Evolutionary conservation across 257 asterid species (phyloP).

Genomic region (Solanum acaule): DNA sequence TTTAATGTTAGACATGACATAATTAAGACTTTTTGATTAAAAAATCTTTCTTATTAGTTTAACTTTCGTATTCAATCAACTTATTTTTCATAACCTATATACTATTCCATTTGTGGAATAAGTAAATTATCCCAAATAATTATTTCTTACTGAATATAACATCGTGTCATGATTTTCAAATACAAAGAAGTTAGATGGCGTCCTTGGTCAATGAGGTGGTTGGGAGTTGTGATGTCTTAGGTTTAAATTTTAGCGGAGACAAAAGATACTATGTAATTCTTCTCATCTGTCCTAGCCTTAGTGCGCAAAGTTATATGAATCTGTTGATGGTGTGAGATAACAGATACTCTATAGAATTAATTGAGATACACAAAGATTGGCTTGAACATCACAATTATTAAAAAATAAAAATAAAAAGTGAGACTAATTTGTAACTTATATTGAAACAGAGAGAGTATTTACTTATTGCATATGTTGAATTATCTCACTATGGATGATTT

Average conservation of each 20-base stretch:
- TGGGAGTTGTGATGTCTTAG: no score
- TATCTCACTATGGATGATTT: not conserved
- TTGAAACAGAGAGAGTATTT: not conserved
- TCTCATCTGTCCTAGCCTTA: not conserved
- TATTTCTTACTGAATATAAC: not conserved
- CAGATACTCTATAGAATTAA: no score
- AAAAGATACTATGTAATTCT: no score
- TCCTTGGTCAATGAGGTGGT: not conserved
- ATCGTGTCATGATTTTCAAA: not conserved
- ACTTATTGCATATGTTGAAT: not conserved
- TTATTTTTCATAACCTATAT: not conserved
- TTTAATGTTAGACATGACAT: not conserved
- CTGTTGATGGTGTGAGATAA: no score
- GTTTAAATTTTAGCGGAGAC: not conserved
- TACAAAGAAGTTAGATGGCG: not conserved
- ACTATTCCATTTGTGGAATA: not conserved
- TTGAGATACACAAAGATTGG: not conserved
- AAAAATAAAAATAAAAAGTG: not conserved
- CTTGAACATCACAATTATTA: not conserved
- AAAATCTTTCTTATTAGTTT: not conserved
- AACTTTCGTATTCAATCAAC: not conserved
- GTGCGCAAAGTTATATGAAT: not conserved
- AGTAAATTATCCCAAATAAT: not conserved
- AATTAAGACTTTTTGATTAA: not conserved
- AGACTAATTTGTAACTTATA: not conserved